Conservation (phyloP, 2,329 filamentous ascomycete genomes). For the Ceratocystis eucalypticola region DNA sequence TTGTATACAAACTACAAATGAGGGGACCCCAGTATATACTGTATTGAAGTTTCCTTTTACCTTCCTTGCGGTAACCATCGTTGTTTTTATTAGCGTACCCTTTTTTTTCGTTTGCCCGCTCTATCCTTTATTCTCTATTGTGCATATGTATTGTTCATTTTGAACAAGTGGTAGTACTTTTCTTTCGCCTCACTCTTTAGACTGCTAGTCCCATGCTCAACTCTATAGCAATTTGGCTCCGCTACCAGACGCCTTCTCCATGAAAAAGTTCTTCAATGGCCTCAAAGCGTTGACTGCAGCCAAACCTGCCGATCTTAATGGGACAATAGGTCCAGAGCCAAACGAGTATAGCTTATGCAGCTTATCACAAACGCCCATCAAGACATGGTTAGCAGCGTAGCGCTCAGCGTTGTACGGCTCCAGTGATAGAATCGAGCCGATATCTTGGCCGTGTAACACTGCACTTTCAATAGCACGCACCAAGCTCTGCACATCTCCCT, state of each 20-base stretch:
- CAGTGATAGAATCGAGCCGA: conserved; percentile 64
- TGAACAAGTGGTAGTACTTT: conserved; percentile 12
- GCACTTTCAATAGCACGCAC: conserved; percentile 61
- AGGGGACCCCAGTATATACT: conserved; percentile 23
- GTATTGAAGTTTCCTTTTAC: conserved; percentile 20
- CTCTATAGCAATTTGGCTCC: conserved; percentile 33
- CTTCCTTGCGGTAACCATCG: conserved; percentile 7
- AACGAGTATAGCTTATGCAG: conserved; percentile 86
- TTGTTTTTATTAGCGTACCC: background rate
- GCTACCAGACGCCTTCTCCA: conserved; percentile 54
- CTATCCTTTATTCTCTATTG: background rate
- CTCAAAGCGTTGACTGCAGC: conserved; percentile 60
- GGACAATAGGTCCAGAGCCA: conserved; percentile 64
- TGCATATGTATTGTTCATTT: background rate
- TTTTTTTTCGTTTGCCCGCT: background rate
- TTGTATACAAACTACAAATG: conserved; percentile 22
- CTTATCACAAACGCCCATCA: conserved; percentile 75
- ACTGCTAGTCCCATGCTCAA: background rate
- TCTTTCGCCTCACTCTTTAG: background rate
- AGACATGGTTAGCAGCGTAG: conserved; percentile 66
- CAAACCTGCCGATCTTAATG: conserved; percentile 63
- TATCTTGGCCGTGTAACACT: conserved; percentile 71
- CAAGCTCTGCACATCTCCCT: conserved; percentile 75
- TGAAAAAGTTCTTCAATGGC: conserved; percentile 71
- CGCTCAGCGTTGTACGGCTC: conserved; percentile 71